Percentiles rank a stretch among this genome's conserved stretches.
Evolutionary conservation across 169 alveolate genomes (phyloP).

Genomic region (Cryptosporidium canis): DNA sequence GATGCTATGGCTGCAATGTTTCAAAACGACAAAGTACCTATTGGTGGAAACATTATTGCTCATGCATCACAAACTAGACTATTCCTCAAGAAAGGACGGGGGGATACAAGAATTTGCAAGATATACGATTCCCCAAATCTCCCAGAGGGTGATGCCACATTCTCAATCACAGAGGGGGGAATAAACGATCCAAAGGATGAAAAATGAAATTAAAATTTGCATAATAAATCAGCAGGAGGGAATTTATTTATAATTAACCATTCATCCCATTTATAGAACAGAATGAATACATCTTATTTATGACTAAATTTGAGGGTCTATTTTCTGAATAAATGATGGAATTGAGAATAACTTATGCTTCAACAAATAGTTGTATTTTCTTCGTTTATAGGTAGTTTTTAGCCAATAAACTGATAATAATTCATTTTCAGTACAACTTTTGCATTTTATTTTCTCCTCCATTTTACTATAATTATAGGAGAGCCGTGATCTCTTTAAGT

Average conservation of each 20-base stretch:
- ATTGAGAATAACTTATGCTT: conserved; percentile 11
- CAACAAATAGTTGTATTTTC: conserved; percentile 26
- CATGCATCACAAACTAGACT: conserved; percentile 98
- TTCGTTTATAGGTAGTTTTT: conserved; percentile 26
- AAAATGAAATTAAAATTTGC: conserved; percentile 19
- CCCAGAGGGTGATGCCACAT: conserved; percentile 98
- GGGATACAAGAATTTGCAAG: conserved; percentile 94
- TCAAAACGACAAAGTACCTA: conserved; percentile 88
- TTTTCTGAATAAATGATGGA: background rate
- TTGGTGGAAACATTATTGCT: conserved; percentile 99
- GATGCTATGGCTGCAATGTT: conserved; percentile 88
- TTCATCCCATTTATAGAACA: background rate
- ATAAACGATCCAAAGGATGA: conserved; percentile 87
- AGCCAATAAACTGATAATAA: conserved; percentile 35
- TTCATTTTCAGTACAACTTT: conserved; percentile 30
- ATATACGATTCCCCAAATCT: conserved; percentile 97
- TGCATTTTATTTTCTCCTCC: conserved; percentile 12
- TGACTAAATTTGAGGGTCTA: background rate
- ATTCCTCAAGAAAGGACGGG: conserved; percentile 92
- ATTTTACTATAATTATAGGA: conserved; percentile 2
- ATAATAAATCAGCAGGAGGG: background rate
- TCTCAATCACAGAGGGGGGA: conserved; percentile 92
- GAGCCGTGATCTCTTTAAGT: conserved; percentile 11
- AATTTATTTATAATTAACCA: background rate
- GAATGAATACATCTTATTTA: background rate